These are phyloP conservation scores for Punctularia strigosozonata DNA, from an alignment of 768 basidiomycete species.

Conservation along the genomic window DNA sequence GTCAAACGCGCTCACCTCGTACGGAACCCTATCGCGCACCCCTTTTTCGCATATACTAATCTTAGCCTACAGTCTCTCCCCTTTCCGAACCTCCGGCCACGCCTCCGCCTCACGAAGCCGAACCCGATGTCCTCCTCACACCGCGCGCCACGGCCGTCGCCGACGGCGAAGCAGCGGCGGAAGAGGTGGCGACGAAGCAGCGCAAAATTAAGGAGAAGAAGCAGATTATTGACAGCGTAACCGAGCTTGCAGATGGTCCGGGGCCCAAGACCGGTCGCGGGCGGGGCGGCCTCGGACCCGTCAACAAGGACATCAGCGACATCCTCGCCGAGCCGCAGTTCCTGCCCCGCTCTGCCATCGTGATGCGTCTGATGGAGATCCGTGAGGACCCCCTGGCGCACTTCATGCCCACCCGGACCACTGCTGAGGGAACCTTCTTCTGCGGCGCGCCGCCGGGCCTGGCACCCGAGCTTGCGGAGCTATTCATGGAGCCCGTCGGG, in stretches of 20 bases:
- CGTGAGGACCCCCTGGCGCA: conserved; percentile 74
- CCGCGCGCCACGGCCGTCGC: conserved; percentile 38
- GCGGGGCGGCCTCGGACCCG: conserved; percentile 41
- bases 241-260: conserved; percentile 64
- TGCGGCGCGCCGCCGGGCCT: conserved; percentile 80
- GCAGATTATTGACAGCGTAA: conserved; percentile 84
- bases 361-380: conserved; percentile 81
- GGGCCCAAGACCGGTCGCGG: conserved; percentile 44
- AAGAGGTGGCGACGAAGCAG: conserved; percentile 19
- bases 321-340: conserved; percentile 76
- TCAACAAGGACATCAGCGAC: conserved; percentile 45
- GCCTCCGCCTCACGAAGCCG: too few relatives aligned
- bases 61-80: conserved; percentile 48
- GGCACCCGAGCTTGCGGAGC: conserved; percentile 65
- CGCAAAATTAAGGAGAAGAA: conserved; percentile 63
- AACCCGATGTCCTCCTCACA: conserved; percentile 39
- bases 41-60: conserved; percentile 3
- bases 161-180: conserved; percentile 22
- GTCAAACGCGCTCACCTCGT: conserved; percentile 61
- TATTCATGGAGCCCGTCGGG: conserved; percentile 73
- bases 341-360: conserved; percentile 72
- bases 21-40: conserved; percentile 14
- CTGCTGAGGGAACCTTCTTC: conserved; percentile 62
- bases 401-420: conserved; percentile 76
- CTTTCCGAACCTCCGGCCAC: conserved; percentile 66